Base-by-base conservation (phyloP, 176 grass and related monocot genomes). In the Aegilops longissima region DNA sequence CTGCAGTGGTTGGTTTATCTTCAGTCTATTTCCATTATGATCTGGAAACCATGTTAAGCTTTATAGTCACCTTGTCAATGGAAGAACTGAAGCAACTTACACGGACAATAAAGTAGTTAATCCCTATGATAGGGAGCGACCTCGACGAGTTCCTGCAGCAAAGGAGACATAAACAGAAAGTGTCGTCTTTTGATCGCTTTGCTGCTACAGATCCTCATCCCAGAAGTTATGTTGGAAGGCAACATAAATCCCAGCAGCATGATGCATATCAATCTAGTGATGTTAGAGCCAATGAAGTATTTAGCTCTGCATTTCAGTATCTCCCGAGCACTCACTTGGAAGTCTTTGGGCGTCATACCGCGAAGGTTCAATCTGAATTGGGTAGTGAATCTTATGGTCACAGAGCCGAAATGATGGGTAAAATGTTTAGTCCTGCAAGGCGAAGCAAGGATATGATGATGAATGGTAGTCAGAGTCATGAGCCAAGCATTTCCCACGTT, bases 61-160 rank as follows among this genome's bases (percentile, higher is more conserved):
- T 98, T 86, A 45, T 98, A 72, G 87, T 93, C 73, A 89, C 82
- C 67, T 49, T 98, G 52, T 87, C 96, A 78, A 86, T 91, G 90
- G 96, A 96, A 88, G 88, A 98, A 88, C 96, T 96, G 83, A 98
- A 96, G 83, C 39, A 82, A 66, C 29, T 98, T 59, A 91, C 85
- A 71, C 33, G 84, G 88, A 87, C 88, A 45, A 86, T 98, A 49
- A 92, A 90, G 84, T 84, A 96, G 83, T 38, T 87, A 69, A 93
- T 93, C 51, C 92, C 96, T 51, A 89, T 80, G 67, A 85, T 98
- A 77, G 92, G 95, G 66, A 77, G 76, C 59, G 93, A 96, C 83
- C 72, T 98, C 29, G 88, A 94, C 84, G 95, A 91, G 66, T 98
- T 96, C 67, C 82, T 94, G 90, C 88, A 90, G 78, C 87, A 87